Percentiles rank a stretch among this genome's conserved stretches.
These are phyloP conservation scores for Ceratobasidium sp. DNA, from an alignment of 1,284 basidiomycete species.

Conservation along the genomic window DNA sequence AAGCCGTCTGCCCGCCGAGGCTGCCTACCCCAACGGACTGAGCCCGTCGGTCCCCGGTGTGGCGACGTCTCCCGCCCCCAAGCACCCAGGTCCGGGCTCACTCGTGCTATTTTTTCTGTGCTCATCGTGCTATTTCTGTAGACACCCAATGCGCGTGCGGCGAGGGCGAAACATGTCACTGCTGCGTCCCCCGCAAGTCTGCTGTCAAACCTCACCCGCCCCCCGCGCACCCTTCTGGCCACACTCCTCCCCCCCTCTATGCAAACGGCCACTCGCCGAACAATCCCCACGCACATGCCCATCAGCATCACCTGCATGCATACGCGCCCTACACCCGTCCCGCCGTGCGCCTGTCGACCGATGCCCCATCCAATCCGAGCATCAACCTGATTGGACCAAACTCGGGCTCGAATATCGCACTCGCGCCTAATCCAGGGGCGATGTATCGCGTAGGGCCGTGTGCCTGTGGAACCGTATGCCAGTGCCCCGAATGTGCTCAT, in stretches of 20 bases:
- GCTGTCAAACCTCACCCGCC: constrained; percentile 44
- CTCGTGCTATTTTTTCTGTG: constrained; percentile 45
- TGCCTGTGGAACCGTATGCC: constrained; percentile 72
- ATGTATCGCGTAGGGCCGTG: constrained; percentile 57
- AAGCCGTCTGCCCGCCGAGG: constrained; percentile 61
- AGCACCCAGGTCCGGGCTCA: constrained; percentile 4
- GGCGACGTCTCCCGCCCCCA: constrained; percentile 53
- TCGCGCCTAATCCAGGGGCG: constrained; percentile 48
- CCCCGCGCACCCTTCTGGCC: constrained; percentile 58
- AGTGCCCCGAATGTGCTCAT: constrained; percentile 76
- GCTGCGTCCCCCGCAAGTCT: constrained; percentile 62
- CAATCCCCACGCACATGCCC: constrained; percentile 52
- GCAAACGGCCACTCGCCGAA: constrained; percentile 26
- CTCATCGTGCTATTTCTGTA: too few species aligned
- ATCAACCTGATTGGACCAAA: constrained; percentile 61
- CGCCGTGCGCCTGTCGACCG: constrained; percentile 44
- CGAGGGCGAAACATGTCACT: constrained; percentile 59
- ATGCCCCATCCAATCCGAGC: constrained; percentile 57
- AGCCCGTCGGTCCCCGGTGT: constrained; percentile 63
- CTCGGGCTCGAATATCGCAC: constrained; percentile 65
- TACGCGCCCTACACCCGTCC: constrained; percentile 45
- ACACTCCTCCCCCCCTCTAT: constrained; percentile 24
- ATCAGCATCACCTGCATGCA: constrained; percentile 48
- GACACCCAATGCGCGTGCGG: constrained; percentile 59
- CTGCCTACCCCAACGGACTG: constrained; percentile 76